phyloP scores from a whole-genome alignment of 495 filamentous ascomycete genomes.

The Aspergillus homomorphus region DNA sequence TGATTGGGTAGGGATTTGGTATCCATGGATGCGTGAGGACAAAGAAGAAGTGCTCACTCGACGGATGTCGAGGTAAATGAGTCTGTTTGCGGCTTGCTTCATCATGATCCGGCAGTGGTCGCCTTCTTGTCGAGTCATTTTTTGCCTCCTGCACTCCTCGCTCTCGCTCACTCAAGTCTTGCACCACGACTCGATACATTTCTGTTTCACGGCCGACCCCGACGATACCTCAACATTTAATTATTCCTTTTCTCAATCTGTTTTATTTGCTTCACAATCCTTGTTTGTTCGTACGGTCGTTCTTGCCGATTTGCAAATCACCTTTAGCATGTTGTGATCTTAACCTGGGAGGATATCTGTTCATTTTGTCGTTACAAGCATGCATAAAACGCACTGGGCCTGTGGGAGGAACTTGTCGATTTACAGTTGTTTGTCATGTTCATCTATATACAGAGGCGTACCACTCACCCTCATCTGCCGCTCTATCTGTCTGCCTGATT shows the following conservation, averaged over 20 bases:
- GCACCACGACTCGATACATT: neutral
- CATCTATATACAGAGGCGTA: neutral
- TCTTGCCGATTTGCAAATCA: neutral
- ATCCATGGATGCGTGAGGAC: conserved; percentile 43
- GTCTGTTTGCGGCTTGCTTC: neutral
- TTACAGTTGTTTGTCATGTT: neutral
- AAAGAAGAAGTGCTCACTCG: conserved; percentile 18
- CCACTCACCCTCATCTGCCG: neutral
- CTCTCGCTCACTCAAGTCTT: no score
- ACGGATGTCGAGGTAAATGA: conserved; percentile 10
- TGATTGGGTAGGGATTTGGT: conserved; percentile 41
- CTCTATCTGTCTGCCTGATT: neutral
- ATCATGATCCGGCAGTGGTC: neutral
- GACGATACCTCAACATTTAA: conserved; percentile 5
- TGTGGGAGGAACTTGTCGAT: neutral
- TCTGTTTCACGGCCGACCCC: conserved; percentile 1
- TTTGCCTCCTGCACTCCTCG: neutral
- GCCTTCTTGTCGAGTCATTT: neutral
- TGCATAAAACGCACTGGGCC: conserved; percentile 3
- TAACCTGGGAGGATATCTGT: conserved; percentile 13
- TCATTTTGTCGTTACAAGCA: conserved; percentile 6
- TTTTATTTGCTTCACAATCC: conserved; percentile 7
- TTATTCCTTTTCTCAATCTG: conserved; percentile 3
- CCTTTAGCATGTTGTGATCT: conserved; percentile 3
- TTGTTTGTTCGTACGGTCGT: conserved; percentile 11